Evolutionary conservation across 306 rosid species (phyloP).

Genomic region (cucumber (Cucumis sativus)): DNA sequence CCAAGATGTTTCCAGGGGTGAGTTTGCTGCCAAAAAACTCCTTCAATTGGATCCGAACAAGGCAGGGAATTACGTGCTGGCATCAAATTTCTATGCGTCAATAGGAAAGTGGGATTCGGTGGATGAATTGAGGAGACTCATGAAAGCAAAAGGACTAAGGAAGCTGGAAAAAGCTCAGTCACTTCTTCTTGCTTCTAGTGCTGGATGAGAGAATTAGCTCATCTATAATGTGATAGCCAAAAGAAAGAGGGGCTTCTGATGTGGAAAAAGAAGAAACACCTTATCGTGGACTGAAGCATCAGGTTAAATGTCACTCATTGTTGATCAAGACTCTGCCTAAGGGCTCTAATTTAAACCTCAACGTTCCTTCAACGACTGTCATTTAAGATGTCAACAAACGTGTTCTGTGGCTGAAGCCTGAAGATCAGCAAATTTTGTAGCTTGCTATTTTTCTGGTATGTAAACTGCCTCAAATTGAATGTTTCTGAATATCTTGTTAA

Average conservation of each 20-base stretch:
- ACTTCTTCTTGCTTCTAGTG: conserved; percentile 8
- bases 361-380: conserved; percentile 7
- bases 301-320: conserved; percentile 40
- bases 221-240: neutral
- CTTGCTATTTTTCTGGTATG: conserved; percentile 77
- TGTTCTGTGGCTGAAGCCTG: conserved; percentile 57
- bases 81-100: conserved; percentile 49
- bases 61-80: conserved; percentile 31
- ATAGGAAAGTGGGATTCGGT: conserved; percentile 50
- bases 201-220: neutral
- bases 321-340: neutral
- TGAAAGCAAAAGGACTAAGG: conserved; percentile 45
- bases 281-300: conserved; percentile 41
- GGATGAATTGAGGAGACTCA: conserved; percentile 35
- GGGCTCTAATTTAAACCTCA: neutral
- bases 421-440: conserved; percentile 63
- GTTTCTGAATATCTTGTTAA: neutral
- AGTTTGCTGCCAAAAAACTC: conserved; percentile 38
- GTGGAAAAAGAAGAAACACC: neutral
- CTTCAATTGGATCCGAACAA: conserved; percentile 40
- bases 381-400: conserved; percentile 53
- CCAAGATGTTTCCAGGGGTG: conserved; percentile 37
- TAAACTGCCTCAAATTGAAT: conserved; percentile 74
- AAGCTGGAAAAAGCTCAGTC: conserved; percentile 48
- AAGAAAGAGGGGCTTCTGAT: neutral